Percentiles rank a stretch among this genome's conserved stretches.
Evolutionary conservation across 78 protist genomes (phyloP).

Genomic region (Cavenderia fasciculata): DNA sequence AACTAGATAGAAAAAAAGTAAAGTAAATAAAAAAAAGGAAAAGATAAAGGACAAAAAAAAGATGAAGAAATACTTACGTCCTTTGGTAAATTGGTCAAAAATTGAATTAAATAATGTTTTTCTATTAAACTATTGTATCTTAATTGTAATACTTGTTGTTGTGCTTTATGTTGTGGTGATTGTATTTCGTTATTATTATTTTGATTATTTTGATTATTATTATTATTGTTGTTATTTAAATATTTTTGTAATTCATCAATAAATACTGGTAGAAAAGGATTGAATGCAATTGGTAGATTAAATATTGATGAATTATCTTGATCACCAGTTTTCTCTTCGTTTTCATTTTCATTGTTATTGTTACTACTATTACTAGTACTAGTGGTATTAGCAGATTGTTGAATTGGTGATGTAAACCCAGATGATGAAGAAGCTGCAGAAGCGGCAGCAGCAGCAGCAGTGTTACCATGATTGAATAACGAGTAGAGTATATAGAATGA

Average conservation of each 20-base stretch:
- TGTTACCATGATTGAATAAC: slow-evolving; percentile 41
- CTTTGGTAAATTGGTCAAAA: slow-evolving; percentile 57
- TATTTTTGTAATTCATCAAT: slow-evolving; percentile 66
- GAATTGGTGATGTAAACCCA: neutral
- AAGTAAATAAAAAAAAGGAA: neutral
- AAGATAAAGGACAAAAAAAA: neutral
- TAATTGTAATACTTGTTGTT: neutral
- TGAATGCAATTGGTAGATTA: slow-evolving; percentile 50
- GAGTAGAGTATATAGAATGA: slow-evolving; percentile 50
- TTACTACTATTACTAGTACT: neutral
- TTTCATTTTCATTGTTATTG: neutral
- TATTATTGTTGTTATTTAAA: neutral
- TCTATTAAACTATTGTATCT: slow-evolving; percentile 6
- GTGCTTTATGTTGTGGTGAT: neutral
- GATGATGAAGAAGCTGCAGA: slow-evolving; percentile 31
- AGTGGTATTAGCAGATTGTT: neutral
- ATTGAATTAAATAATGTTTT: slow-evolving; percentile 21
- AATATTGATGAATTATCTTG: neutral
- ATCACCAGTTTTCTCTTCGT: neutral
- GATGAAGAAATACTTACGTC: slow-evolving; percentile 54
- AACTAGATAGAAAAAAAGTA: slow-evolving; percentile 14
- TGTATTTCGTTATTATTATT: neutral
- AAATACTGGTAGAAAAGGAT: slow-evolving; percentile 67
- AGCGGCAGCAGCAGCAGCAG: neutral
- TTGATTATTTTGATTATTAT: neutral